These are phyloP conservation scores for Panus rudis DNA, from an alignment of 768 basidiomycete genomes.

Conservation along the genomic window DNA sequence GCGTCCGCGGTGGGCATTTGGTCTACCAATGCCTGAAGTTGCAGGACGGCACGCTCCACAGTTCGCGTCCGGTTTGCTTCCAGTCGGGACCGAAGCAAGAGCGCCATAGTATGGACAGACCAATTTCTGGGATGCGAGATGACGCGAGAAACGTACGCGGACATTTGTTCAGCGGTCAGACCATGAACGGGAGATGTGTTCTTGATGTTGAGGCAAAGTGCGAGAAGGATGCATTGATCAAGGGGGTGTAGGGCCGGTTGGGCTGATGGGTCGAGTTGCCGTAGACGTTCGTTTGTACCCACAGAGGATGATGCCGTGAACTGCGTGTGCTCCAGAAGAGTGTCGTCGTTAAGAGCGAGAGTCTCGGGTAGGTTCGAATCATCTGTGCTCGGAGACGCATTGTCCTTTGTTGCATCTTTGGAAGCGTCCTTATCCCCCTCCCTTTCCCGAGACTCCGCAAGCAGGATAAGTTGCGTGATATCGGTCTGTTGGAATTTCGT, in stretches of 20 bases:
- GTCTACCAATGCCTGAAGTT: constrained; percentile 92
- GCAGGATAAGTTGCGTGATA: constrained; percentile 83
- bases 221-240: constrained; percentile 88
- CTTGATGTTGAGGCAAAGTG: constrained; percentile 83
- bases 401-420: constrained; percentile 4
- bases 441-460: constrained; percentile 70
- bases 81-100: constrained; percentile 86
- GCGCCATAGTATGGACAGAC: constrained; percentile 95
- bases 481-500: constrained; percentile 90
- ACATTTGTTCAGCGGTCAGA: constrained; percentile 87
- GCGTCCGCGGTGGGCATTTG: constrained; percentile 93
- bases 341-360: constrained; percentile 88
- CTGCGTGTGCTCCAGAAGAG: constrained; percentile 87
- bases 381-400: constrained; percentile 1
- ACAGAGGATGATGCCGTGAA: constrained; percentile 71
- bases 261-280: constrained; percentile 71
- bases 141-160: constrained; percentile 85
- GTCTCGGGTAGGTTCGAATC: constrained; percentile 53
- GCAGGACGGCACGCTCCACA: constrained; percentile 85
- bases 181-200: constrained; percentile 89
- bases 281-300: constrained; percentile 38
- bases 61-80: constrained; percentile 87
- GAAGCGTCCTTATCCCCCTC: constrained; percentile 1
- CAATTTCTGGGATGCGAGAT: constrained; percentile 88
- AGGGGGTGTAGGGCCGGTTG: constrained; percentile 89